Base-by-base conservation (phyloP, 495 filamentous ascomycete species). In the Letharia columbiana region DNA sequence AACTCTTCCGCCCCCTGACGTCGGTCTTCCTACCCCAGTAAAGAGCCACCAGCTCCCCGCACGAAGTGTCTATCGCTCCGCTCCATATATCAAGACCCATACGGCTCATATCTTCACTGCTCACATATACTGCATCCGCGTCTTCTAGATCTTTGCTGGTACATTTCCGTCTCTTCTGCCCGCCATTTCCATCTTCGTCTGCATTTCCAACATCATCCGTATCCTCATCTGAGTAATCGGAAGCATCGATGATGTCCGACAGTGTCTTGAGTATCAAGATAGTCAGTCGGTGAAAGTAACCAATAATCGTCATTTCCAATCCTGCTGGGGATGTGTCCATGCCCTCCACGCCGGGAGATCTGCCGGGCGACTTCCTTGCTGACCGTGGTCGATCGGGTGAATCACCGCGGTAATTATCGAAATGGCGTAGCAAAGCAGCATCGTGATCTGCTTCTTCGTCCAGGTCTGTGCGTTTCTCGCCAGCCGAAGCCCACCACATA, bases 401-500 rank as follows among this genome's bases (percentile, higher is more conserved):
- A 73, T 73, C 23, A 72, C 73, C 9, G 78, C 68, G 23, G 77
- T 79, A 13, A 74, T 67, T n/a, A 78, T 68, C n/a, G 75, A 83
- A 52, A 73, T 74, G 28, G 50, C 62, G 61, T 18, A 73, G 65
- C n/a, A 73, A 56, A 9, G 71, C 67, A 37, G 71, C 62, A 62
- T 80, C 80, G 35, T 78, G 72, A 17, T 74, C 70, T 37, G 71
- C 71, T 49, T 72, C 73, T 15, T 75, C 71, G 15, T 76, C 75
- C 20, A 74, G 66, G 56, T 72, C 69, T 33, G 84, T 82, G 3
- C 87, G 82, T 73, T 89, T 86, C 75, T 98, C 94, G 59, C 94
- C 94, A 1, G 94, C 94, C 2, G 91, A 92, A 0, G 94, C 94
- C 94, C 94, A 98, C 93, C 93, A 98, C 78, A 97, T 92, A 79